phyloP scores from a whole-genome alignment of 2,329 filamentous ascomycete genomes.

The Aspergillus sp. region DNA sequence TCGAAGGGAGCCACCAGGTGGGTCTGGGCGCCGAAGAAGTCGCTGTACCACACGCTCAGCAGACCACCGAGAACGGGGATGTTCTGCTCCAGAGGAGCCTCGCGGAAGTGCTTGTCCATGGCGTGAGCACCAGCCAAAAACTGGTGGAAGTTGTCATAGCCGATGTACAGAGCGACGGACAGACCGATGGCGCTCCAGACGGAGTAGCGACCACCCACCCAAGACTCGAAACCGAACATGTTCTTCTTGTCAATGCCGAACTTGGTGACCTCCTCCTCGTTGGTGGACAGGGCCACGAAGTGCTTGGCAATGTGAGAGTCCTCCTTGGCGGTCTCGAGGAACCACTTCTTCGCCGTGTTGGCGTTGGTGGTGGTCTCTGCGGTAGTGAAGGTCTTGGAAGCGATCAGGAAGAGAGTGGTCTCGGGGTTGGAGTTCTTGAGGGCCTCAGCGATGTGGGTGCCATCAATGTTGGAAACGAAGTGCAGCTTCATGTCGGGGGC shows the following conservation, averaged over 20 bases:
- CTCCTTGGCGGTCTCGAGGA: slow-evolving; percentile 82
- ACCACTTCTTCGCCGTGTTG: slow-evolving; percentile 96
- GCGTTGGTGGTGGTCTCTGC: slow-evolving; percentile 97
- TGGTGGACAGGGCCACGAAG: slow-evolving; percentile 97
- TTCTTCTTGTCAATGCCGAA: slow-evolving; percentile 98
- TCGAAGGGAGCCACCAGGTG: slow-evolving; percentile 97
- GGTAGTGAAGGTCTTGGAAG: slow-evolving; percentile 99
- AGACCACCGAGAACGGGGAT: slow-evolving; percentile 91
- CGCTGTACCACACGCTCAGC: slow-evolving; percentile 96
- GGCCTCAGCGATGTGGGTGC: slow-evolving; percentile 95
- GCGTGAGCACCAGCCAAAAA: slow-evolving; percentile 92
- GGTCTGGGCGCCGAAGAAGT: slow-evolving; percentile 98
- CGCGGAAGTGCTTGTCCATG: slow-evolving; percentile 98
- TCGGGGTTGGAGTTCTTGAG: slow-evolving; percentile 86
- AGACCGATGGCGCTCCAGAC: slow-evolving; percentile 99
- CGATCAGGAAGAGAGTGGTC: slow-evolving; percentile 97
- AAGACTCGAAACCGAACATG: slow-evolving; percentile 99
- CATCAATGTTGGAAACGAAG: slow-evolving; percentile 99
- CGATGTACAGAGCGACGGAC: slow-evolving; percentile 91
- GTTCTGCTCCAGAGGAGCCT: slow-evolving; percentile 88
- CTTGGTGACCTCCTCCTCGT: slow-evolving; percentile 92
- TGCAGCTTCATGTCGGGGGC: slow-evolving; percentile 83
- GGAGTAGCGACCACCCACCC: slow-evolving; percentile 97
- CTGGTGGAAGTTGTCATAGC: slow-evolving; percentile 95
- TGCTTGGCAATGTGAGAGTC: slow-evolving; percentile 82